These are phyloP conservation scores for Camillea tinctor DNA, from an alignment of 2,329 filamentous ascomycete species.

Conservation along the genomic window DNA sequence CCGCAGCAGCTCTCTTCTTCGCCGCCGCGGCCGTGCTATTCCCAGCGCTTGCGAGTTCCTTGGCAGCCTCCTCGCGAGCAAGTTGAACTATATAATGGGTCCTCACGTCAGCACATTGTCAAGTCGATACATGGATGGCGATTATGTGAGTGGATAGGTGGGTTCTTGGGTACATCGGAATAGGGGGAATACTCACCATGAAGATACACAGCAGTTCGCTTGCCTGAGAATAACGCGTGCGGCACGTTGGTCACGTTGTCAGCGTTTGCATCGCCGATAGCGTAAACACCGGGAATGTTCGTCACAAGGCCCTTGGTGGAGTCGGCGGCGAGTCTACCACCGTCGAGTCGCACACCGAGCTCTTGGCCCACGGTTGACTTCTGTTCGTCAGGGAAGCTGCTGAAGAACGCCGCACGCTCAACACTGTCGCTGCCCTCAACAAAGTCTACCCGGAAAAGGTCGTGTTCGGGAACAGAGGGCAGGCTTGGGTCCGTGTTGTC, in stretches of 20 bases:
- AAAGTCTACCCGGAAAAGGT: constrained; percentile 57
- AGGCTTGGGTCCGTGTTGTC: constrained; percentile 39
- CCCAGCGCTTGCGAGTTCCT: constrained; percentile 29
- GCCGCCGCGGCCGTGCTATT: constrained; percentile 11
- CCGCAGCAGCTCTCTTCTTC: constrained; percentile 27
- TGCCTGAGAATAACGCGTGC: constrained; percentile 59
- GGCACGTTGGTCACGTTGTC: constrained; percentile 61
- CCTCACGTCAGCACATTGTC: neutral
- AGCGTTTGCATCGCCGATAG: constrained; percentile 58
- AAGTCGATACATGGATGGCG: no score
- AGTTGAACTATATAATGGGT: constrained; percentile 36
- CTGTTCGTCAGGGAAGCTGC: constrained; percentile 48
- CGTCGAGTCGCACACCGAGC: constrained; percentile 46
- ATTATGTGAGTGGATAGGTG: neutral
- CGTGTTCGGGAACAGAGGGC: constrained; percentile 47
- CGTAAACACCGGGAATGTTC: constrained; percentile 54
- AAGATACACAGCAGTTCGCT: constrained; percentile 55
- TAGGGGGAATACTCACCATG: constrained; percentile 46
- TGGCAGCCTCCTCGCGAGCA: constrained; percentile 38
- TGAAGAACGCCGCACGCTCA: constrained; percentile 51
- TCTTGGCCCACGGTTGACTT: constrained; percentile 45
- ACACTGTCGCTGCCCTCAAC: constrained; percentile 39
- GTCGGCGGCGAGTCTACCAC: constrained; percentile 44
- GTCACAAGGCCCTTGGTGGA: constrained; percentile 44
- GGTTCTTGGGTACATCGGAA: no score